Percentiles rank a stretch among this genome's conserved stretches.
Evolutionary conservation across 345 rosid genomes (phyloP).

Genomic region (Camelina sativa): DNA sequence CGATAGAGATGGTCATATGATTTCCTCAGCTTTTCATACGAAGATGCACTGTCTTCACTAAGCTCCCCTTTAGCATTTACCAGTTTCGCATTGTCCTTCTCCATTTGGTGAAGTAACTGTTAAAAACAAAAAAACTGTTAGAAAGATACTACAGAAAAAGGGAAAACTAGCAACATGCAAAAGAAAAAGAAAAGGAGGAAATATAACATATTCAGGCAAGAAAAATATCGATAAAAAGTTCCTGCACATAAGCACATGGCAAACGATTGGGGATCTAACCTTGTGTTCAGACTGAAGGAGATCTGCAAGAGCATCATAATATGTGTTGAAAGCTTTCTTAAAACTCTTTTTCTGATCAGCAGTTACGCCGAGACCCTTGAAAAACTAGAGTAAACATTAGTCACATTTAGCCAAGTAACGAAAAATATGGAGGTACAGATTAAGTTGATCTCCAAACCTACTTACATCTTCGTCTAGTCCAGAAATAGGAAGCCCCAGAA

Average conservation of each 20-base stretch:
- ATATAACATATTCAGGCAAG: conserved; percentile 19
- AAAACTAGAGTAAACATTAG: conserved; percentile 64
- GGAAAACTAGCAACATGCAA: conserved; percentile 18
- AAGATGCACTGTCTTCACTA: conserved; percentile 83
- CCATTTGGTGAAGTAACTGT: conserved; percentile 95
- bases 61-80: conserved; percentile 97
- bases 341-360: conserved; percentile 85
- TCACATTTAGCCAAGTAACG: conserved; percentile 21
- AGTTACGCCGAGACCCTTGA: conserved; percentile 77
- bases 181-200: conserved; percentile 22
- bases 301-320: conserved; percentile 83
- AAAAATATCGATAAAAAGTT: conserved; percentile 13
- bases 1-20: conserved; percentile 93
- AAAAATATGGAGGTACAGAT: not conserved
- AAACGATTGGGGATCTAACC: conserved; percentile 53
- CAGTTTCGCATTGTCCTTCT: conserved; percentile 90
- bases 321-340: conserved; percentile 76
- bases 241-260: not conserved
- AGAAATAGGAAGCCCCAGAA: conserved; percentile 87
- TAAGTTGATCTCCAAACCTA: conserved; percentile 25
- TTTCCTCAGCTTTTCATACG: conserved; percentile 95
- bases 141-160: conserved; percentile 7
- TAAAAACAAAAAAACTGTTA: conserved; percentile 6
- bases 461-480: conserved; percentile 95
- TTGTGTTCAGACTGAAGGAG: conserved; percentile 90